Evolutionary conservation across 192 early-diverging fungal genomes (phyloP).

Genomic region (Chytriomyces sp.): DNA sequence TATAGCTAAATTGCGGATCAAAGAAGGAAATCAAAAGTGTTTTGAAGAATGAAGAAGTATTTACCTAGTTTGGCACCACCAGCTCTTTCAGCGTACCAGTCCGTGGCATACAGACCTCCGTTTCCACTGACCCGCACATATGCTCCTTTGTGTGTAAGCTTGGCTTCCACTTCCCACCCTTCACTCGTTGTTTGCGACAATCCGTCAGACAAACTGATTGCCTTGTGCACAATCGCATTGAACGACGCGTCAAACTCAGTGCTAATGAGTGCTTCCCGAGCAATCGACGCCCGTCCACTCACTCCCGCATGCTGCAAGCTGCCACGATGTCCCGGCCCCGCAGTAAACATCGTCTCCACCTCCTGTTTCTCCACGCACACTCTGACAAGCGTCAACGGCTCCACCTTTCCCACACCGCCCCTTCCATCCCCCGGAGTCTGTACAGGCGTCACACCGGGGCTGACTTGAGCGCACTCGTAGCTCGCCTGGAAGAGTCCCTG

Average conservation of each 20-base stretch:
- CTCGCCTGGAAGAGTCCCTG: background rate
- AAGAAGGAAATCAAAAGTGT: background rate
- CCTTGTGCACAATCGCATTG: conserved; percentile 37
- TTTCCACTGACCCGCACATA: background rate
- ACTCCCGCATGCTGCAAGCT: no score
- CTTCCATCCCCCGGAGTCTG: no score
- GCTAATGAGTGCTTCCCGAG: background rate
- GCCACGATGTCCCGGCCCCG: no score
- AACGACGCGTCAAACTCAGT: conserved; percentile 8
- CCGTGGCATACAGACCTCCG: conserved; percentile 36
- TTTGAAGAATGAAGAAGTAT: background rate
- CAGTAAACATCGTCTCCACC: no score
- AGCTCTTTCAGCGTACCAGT: conserved; percentile 19
- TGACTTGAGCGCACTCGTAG: background rate
- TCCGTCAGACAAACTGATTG: conserved; percentile 37
- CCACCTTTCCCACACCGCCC: no score
- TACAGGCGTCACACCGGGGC: background rate
- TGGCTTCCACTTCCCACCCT: background rate
- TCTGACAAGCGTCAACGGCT: no score
- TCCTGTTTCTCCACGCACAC: no score
- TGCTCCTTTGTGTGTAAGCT: background rate
- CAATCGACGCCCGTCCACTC: background rate
- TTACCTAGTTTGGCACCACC: conserved; percentile 9
- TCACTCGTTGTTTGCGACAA: background rate
- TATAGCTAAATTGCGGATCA: background rate